Evolutionary conservation across 495 filamentous ascomycete genomes (phyloP), one percentile per base, ranked within the genome.

Genomic region (Xylaria telfairii): DNA sequence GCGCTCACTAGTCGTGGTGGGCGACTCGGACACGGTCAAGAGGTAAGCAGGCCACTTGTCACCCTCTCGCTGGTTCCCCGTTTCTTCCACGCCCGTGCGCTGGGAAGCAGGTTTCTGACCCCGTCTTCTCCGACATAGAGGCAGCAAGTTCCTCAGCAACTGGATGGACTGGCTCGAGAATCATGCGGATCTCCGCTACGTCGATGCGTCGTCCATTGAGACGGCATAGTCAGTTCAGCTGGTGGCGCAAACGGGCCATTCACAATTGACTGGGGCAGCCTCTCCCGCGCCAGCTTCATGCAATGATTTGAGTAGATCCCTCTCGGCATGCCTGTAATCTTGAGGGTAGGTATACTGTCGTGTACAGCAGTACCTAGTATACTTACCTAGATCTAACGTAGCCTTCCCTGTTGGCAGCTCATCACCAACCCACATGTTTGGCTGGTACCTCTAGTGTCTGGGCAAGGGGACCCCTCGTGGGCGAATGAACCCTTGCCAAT

Each of bases 91-190:
- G 56, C 56, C 47, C 26, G 46, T 70, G 59, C 42, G 34, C 51
- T 13, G 63, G 4, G 10, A 46, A 53, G 71, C 30, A 44, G 24
- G 13, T 71, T 65, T 70, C 69, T 57, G 21, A 61, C 32, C n/a
- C 57, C 42, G 12, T 32, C 12, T 49, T 70, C 8, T 60, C 62
- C 42, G 13, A 19, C 44, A 70, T 69, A 73, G 78, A 95, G 92
- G 77, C 90, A 94, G 91, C 79, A 84, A 84, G 65, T 98, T 97
- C 77, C 84, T 98, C 66, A 93, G 92, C 77, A 84, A 86, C 60
- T 98, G 94, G 94, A 97, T 97, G 92, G 86, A 82, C n/a, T 92
- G 89, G 76, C 81, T 98, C 34, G 94, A 97, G 77, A 92, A 94
- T 68, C 79, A 95, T 75, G 91, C 92, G 3, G 94, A 97, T 81